Conservation (phyloP, 768 basidiomycete genomes). For the Pleurotus sapidus region DNA sequence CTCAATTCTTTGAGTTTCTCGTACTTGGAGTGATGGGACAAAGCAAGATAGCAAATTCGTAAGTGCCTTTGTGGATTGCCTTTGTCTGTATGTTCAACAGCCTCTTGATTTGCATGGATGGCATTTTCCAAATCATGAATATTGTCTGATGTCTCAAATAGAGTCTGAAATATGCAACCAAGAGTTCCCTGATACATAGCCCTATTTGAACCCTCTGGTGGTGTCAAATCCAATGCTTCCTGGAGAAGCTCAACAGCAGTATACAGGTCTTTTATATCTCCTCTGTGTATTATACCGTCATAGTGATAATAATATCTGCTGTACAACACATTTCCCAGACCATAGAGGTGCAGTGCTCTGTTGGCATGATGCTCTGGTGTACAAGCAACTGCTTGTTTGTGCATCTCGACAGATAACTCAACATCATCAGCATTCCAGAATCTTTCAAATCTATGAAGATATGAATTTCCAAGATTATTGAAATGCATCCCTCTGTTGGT, state of each 20-base stretch:
- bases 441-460: slow-evolving; percentile 13
- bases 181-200: background rate
- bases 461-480: slow-evolving; percentile 14
- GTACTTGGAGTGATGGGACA: background rate
- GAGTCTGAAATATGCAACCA: background rate
- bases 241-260: background rate
- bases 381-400: slow-evolving; percentile 9
- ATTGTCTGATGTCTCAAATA: background rate
- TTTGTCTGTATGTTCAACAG: background rate
- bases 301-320: background rate
- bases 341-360: background rate
- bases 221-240: background rate
- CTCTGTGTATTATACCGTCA: background rate
- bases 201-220: background rate
- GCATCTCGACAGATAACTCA: slow-evolving; percentile 6
- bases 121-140: background rate
- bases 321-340: background rate
- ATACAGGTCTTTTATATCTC: background rate
- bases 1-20: background rate
- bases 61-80: background rate
- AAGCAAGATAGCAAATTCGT: background rate
- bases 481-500: background rate
- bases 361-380: background rate
- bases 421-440: slow-evolving; percentile 7
- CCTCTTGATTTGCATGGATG: background rate